Evolutionary conservation across 2,329 filamentous ascomycete genomes (phyloP).

Genomic region (Stenocarpella maydis): DNA sequence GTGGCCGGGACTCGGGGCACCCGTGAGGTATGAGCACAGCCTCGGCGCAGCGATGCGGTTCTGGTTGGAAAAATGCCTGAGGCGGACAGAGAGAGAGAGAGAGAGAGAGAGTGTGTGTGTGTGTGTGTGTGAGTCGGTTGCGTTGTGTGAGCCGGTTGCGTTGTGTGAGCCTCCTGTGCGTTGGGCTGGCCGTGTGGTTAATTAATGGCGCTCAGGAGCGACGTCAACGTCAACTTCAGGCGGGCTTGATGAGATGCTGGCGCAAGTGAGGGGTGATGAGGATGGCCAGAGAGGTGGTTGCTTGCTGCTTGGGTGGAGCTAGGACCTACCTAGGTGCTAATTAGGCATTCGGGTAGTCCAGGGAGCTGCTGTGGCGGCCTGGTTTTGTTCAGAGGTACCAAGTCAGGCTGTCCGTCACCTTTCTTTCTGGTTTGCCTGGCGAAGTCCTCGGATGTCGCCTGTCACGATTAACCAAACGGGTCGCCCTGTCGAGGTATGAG

Average conservation of each 20-base stretch:
- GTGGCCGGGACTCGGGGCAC: not conserved
- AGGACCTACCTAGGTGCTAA: no score
- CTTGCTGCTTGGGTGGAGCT: not conserved
- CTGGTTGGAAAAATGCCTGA: not conserved
- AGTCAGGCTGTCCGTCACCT: not conserved
- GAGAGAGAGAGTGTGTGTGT: not conserved
- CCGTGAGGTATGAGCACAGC: not conserved
- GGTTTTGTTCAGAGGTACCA: not conserved
- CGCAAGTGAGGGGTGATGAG: not conserved
- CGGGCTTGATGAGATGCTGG: not conserved
- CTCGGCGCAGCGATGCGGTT: not conserved
- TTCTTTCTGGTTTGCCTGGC: not conserved
- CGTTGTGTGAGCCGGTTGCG: not conserved
- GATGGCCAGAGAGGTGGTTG: not conserved
- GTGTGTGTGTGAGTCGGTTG: no score
- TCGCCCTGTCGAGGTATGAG: constrained; percentile 6
- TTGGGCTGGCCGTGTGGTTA: not conserved
- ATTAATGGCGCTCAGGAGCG: not conserved
- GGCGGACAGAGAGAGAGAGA: no score
- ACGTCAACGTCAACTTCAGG: not conserved
- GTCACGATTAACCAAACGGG: constrained; percentile 17
- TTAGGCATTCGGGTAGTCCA: not conserved
- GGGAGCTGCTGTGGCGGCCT: not conserved
- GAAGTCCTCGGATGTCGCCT: not conserved
- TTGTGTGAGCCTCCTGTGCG: not conserved